These are phyloP conservation scores for Fraxinus paxiana DNA, from an alignment of 305 asterid genomes.

Conservation along the genomic window DNA sequence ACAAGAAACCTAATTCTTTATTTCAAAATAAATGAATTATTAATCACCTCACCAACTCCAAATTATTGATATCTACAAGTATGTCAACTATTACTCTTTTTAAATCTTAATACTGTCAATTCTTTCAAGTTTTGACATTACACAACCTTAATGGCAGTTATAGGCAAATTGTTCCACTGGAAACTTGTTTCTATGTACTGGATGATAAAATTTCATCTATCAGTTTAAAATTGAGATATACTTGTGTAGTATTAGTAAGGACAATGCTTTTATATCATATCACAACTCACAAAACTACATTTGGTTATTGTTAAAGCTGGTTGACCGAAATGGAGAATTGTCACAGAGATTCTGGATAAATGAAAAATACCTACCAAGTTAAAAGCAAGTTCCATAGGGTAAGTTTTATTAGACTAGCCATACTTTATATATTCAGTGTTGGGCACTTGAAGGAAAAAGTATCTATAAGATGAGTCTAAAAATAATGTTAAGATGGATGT, in stretches of 20 bases:
- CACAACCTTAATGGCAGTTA: background rate
- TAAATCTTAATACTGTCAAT: background rate
- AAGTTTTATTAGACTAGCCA: background rate
- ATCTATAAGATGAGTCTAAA: background rate
- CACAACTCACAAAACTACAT: background rate
- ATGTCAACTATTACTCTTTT: background rate
- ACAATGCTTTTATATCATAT: background rate
- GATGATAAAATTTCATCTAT: background rate
- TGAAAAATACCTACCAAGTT: background rate
- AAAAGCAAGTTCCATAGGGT: background rate
- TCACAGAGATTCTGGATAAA: background rate
- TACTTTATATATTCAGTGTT: background rate
- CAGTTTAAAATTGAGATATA: background rate
- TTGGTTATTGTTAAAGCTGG: background rate
- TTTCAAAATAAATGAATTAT: background rate
- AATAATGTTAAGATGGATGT: background rate
- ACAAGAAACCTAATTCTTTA: background rate
- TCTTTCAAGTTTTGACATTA: background rate
- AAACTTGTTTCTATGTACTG: background rate
- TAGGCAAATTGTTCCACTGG: background rate
- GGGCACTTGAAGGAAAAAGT: background rate
- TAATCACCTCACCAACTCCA: background rate
- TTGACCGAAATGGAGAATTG: background rate
- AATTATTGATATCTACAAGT: background rate
- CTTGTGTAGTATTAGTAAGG: background rate